phyloP scores from a whole-genome alignment of 2,329 filamentous ascomycete species.

The Thelonectria rubi region DNA sequence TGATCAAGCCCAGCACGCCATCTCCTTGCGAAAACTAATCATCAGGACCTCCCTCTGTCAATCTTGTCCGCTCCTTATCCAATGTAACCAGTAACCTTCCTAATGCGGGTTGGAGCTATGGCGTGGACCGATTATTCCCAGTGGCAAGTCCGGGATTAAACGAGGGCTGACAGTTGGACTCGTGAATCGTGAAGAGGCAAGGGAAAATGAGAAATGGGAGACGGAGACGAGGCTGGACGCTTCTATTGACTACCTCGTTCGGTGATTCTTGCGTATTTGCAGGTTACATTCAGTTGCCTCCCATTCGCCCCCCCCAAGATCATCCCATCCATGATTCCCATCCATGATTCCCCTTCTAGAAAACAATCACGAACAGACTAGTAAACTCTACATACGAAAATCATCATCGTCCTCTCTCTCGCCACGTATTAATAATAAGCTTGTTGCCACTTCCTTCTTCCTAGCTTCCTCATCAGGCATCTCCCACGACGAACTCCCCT shows the following conservation, averaged over 20 bases:
- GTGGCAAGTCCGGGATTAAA: conserved; percentile 1
- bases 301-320: neutral
- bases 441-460: neutral
- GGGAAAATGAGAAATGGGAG: neutral
- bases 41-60: neutral
- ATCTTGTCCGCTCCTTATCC: neutral
- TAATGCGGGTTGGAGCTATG: conserved; percentile 16
- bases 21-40: neutral
- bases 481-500: neutral
- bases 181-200: neutral
- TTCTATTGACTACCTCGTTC: no score
- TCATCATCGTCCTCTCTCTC: neutral
- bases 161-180: no score
- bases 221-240: neutral
- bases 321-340: no score
- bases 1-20: conserved; percentile 1
- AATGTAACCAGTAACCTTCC: conserved; percentile 23
- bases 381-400: neutral
- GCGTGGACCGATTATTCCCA: conserved; percentile 14
- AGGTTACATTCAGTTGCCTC: neutral
- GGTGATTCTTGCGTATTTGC: no score
- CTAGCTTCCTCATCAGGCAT: conserved; percentile 11
- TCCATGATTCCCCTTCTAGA: neutral
- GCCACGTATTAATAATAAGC: neutral
- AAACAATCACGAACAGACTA: neutral